phyloP scores from a whole-genome alignment of 2,329 filamentous ascomycete species.

The Rutstroemia sp. region DNA sequence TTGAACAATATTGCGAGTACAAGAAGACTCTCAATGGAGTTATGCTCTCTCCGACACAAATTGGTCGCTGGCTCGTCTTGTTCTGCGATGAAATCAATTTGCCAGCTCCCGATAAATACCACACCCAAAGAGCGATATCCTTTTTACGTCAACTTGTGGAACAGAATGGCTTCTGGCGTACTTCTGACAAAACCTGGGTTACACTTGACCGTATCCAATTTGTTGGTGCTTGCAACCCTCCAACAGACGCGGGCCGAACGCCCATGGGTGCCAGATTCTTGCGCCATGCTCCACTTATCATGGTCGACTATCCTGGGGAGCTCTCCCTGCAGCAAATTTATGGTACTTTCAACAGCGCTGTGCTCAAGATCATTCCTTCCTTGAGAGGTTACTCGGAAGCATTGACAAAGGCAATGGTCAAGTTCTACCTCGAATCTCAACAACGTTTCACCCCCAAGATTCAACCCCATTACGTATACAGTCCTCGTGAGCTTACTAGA shows the following conservation, averaged over 20 bases:
- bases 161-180: conserved; percentile 98
- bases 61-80: conserved; percentile 94
- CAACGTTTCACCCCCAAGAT: conserved; percentile 91
- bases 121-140: conserved; percentile 92
- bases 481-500: conserved; percentile 91
- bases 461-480: conserved; percentile 98
- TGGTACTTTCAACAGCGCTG: conserved; percentile 91
- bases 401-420: conserved; percentile 95
- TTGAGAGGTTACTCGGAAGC: conserved; percentile 92
- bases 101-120: conserved; percentile 94
- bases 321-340: conserved; percentile 95
- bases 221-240: conserved; percentile 96
- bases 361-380: conserved; percentile 93
- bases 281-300: conserved; percentile 93
- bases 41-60: conserved; percentile 90
- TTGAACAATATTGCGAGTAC: conserved; percentile 99
- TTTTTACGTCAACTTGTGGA: conserved; percentile 97
- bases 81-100: conserved; percentile 99
- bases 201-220: conserved; percentile 97
- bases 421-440: conserved; percentile 92
- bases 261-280: conserved; percentile 90
- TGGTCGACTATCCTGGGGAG: conserved; percentile 99
- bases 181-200: conserved; percentile 95
- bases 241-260: conserved; percentile 93
- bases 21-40: conserved; percentile 97